A percentile compares a stretch with the other conserved stretches of the same genome.
Conservation (phyloP, 306 rosid genomes). For the Begonia loranthoides region DNA sequence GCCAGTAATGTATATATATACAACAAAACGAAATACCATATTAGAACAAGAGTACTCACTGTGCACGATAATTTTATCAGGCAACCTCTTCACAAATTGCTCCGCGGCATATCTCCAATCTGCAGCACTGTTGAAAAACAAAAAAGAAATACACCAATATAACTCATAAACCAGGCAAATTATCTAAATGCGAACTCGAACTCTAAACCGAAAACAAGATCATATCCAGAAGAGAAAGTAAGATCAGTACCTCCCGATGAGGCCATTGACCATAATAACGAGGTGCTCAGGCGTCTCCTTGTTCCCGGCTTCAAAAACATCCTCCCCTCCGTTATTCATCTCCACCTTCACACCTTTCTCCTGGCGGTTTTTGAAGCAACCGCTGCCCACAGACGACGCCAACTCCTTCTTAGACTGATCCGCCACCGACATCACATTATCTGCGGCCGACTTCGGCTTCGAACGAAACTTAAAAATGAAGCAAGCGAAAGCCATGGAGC, state of each 20-base stretch:
- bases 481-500: conserved; percentile 2
- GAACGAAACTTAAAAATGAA: conserved; percentile 14
- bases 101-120: conserved; percentile 84
- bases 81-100: conserved; percentile 64
- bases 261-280: conserved; percentile 83
- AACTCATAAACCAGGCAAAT: neutral
- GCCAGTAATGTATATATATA: conserved; percentile 1
- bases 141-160: neutral
- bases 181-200: conserved; percentile 1
- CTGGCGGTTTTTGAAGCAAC: conserved; percentile 17
- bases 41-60: conserved; percentile 34
- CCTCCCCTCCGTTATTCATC: conserved; percentile 28
- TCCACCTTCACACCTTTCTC: conserved; percentile 20
- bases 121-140: conserved; percentile 43
- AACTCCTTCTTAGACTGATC: conserved; percentile 25
- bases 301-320: conserved; percentile 14
- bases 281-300: conserved; percentile 39
- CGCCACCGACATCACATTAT: conserved; percentile 12
- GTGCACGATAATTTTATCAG: conserved; percentile 76
- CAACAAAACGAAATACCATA: conserved; percentile 5
- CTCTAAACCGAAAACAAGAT: neutral
- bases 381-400: conserved; percentile 17
- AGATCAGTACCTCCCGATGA: conserved; percentile 51
- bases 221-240: neutral
- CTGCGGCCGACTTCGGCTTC: conserved; percentile 1